Evolutionary conservation across 2,329 filamentous ascomycete genomes (phyloP), one percentile per base, ranked within the genome.

Genomic region (Monosporascus sp.): DNA sequence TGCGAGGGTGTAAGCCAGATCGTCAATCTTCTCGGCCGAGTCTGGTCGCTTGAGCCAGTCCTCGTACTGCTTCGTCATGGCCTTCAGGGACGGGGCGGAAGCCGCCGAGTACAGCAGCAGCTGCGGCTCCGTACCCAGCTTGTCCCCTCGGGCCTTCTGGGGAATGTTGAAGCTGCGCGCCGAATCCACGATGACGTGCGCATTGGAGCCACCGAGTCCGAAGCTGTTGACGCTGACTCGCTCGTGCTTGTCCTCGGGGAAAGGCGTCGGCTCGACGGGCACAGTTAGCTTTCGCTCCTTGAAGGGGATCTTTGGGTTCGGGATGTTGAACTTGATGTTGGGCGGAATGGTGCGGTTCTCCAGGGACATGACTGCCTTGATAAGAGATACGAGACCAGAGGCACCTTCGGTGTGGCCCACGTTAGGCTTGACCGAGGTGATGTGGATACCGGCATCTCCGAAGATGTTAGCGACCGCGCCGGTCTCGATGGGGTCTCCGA

Each of bases 401-500:
- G 66, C 63, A 9, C 61, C 60, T 55, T 72, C 70, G 8, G 59
- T 57, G 47, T 68, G 65, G 2, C 65, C 65, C 0, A 67, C 15
- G 8, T 63, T 60, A 0, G 64, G 57, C 45, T 67, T 68, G 27
- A 67, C 55, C 2, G 53, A 54, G 31, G 57, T 53, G 24, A 65
- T 63, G 31, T 55, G 46, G 0, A 63, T 46, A 2, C 45, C 56
- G 65, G 61, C 0, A 67, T 67, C 4, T 62, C 69, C 52, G 48
- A 73, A 73, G 0, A 68, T 59, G 0, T 52, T 53, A 1, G 58
- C 61, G 5, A 78, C 64, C 0, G 72, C 71, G 0, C 51, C 52
- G 1, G 69, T 64, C 50, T 77, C 76, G 6, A 71, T 60, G 0
- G 71, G 71, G 48, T 78, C 76, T 0, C 76, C 76, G 0, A 63